A percentile compares a stretch with the other conserved stretches of the same genome.
These are phyloP conservation scores for Elaeis guineensis DNA, from an alignment of 176 grass and related monocot species.

Conservation along the genomic window DNA sequence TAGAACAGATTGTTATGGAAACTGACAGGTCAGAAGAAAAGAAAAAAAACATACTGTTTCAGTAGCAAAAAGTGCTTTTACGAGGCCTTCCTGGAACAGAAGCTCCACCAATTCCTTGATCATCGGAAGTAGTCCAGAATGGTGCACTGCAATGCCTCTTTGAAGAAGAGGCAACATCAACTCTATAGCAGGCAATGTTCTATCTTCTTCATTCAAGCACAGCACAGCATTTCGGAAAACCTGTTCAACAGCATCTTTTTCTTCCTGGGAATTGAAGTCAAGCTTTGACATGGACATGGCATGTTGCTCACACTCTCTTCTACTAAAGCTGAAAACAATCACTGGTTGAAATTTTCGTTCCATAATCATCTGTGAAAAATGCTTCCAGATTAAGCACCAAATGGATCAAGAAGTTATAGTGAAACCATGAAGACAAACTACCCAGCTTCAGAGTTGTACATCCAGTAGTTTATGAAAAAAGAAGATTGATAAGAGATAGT, in stretches of 20 bases:
- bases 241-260: conserved; percentile 71
- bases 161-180: conserved; percentile 94
- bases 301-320: conserved; percentile 91
- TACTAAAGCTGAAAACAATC: conserved; percentile 98
- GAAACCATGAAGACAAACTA: too few species aligned
- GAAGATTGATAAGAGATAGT: too few species aligned
- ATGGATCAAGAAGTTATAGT: too few species aligned
- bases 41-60: conserved; percentile 54
- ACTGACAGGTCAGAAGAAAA: too few species aligned
- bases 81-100: conserved; percentile 98
- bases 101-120: conserved; percentile 98
- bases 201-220: conserved; percentile 83
- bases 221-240: conserved; percentile 69
- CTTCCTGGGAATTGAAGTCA: conserved; percentile 89
- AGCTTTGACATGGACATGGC: conserved; percentile 99
- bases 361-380: conserved; percentile 86
- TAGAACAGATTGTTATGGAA: too few species aligned
- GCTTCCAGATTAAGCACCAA: conserved; percentile 9
- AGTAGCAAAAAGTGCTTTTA: conserved; percentile 98
- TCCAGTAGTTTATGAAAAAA: too few species aligned
- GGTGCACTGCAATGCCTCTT: conserved; percentile 90
- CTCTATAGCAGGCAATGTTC: conserved; percentile 91
- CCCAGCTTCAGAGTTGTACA: too few species aligned
- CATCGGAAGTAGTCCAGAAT: conserved; percentile 96
- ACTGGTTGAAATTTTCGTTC: conserved; percentile 95